These are phyloP conservation scores for Blastomyces gilchristii DNA, from an alignment of 2,329 filamentous ascomycete species.

Conservation along the genomic window DNA sequence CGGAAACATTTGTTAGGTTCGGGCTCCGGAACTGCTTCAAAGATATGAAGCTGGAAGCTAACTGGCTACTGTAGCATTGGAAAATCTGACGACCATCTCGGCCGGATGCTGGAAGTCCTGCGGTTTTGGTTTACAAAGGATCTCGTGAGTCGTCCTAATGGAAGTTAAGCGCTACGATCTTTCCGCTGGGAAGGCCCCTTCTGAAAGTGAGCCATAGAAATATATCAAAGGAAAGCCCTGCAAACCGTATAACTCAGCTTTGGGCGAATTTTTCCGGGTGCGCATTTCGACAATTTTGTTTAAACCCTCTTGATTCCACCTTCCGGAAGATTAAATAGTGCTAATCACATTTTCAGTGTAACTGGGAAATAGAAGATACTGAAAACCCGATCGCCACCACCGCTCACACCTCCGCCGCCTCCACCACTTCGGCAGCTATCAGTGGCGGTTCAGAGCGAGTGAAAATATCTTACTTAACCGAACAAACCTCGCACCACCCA, in stretches of 20 bases:
- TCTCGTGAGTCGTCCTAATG: slow-evolving; percentile 42
- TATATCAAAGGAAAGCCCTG: slow-evolving; percentile 97
- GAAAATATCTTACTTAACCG: slow-evolving; percentile 85
- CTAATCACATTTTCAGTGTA: slow-evolving; percentile 52
- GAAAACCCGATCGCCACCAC: slow-evolving; percentile 50
- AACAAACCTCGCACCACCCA: slow-evolving; percentile 96
- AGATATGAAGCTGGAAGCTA: slow-evolving; percentile 6
- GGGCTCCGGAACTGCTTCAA: slow-evolving; percentile 21
- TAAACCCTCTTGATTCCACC: background rate
- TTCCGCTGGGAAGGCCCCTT: slow-evolving; percentile 15
- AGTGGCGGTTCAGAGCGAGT: slow-evolving; percentile 42
- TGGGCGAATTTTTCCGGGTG: slow-evolving; percentile 95
- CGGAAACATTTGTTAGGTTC: slow-evolving; percentile 70
- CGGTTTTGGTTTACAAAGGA: slow-evolving; percentile 99
- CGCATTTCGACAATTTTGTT: slow-evolving; percentile 24
- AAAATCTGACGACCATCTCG: slow-evolving; percentile 80
- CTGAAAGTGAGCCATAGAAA: slow-evolving; percentile 48
- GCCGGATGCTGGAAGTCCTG: slow-evolving; percentile 87
- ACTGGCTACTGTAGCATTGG: slow-evolving; percentile 49
- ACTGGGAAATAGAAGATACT: slow-evolving; percentile 83
- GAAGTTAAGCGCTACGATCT: slow-evolving; percentile 5
- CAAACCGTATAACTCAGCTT: slow-evolving; percentile 95
- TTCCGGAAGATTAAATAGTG: background rate
- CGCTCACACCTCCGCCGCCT: background rate
- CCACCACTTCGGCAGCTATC: slow-evolving; percentile 20